Evolutionary conservation across 345 rosid species (phyloP), one percentile per base, ranked within the genome.

Genomic region (Hibiscus trionum): DNA sequence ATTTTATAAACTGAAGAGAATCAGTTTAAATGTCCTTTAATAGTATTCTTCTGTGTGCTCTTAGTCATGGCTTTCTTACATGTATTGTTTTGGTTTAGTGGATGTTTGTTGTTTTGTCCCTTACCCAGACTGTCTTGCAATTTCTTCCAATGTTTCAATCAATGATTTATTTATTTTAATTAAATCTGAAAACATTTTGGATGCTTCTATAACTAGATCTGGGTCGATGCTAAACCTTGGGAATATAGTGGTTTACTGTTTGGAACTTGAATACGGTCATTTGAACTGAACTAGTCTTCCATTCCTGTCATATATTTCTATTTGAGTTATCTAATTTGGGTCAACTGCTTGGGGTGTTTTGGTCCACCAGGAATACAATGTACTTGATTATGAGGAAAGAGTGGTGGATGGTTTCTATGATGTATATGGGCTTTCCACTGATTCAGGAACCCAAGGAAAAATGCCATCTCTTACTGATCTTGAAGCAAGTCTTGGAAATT

Each of bases 401-500:
- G 90, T 96, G 72, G 84, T 90, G n/a, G 97, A 93, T 85, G 92
- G 96, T 55, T 96, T 96, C 86, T 93, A 93, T 77, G 98, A 96
- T 58, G 93, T 89, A 27, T 90, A 84, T 69, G 85, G 87, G 29
- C 84, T 88, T 72, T 85, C 96, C 62, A 72, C 86, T 39, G 91
- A 85, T 73, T 83, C 90, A 17, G 69, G 79, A 61, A 65, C 73
- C 61, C 88, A 86, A 77, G 85, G 88, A 63, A 94, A 96, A 72
- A 81, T 96, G 91, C 99, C 97, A 49, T 93, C 98, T 58, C 83
- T 96, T 49, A 78, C 86, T 33, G 88, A 96, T 75, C 90, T 96
- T 58, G 99, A 96, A 78, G 79, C 89, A 78, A 88, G 87, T 80
- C 82, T 69, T 37, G 90, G 87, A 27, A 83, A 75, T 73, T 87